A percentile compares a stretch with the other conserved stretches of the same genome.
Conservation (phyloP, 2,329 filamentous ascomycete genomes). For the Exophiala calicioides region DNA sequence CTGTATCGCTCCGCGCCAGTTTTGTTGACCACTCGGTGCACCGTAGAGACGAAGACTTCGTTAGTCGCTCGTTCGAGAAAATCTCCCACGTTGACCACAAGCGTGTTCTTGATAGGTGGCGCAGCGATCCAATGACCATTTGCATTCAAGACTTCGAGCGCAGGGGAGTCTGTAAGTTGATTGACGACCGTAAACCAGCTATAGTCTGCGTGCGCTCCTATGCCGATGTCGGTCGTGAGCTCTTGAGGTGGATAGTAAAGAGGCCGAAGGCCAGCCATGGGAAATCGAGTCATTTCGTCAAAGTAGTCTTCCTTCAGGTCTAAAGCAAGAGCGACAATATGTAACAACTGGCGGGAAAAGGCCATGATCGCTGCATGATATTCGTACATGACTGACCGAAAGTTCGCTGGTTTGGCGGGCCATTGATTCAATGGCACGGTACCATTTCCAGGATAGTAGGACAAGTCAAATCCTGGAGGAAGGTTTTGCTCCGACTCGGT, state of each 20-base stretch:
- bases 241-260: slow-evolving; percentile 48
- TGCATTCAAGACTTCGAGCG: slow-evolving; percentile 50
- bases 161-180: slow-evolving; percentile 56
- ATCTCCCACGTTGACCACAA: slow-evolving; percentile 55
- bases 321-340: slow-evolving; percentile 45
- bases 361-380: slow-evolving; percentile 20
- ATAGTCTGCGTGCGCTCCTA: slow-evolving; percentile 51
- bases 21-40: slow-evolving; percentile 54
- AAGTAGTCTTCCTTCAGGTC: slow-evolving; percentile 45
- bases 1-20: slow-evolving; percentile 43
- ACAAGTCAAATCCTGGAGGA: no score
- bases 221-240: slow-evolving; percentile 32
- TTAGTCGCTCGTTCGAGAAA: slow-evolving; percentile 54
- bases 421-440: no score
- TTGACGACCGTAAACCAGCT: slow-evolving; percentile 55
- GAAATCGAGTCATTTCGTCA: slow-evolving; percentile 38
- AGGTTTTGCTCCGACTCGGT: slow-evolving; percentile 12
- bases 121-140: slow-evolving; percentile 46
- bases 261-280: slow-evolving; percentile 39
- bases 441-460: no score
- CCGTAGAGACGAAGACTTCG: slow-evolving; percentile 52
- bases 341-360: slow-evolving; percentile 38
- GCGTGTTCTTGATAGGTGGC: slow-evolving; percentile 42
- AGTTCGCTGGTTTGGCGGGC: slow-evolving; percentile 28
- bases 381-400: slow-evolving; percentile 17